These are phyloP conservation scores for Penicillium capsulatum DNA, from an alignment of 2,329 filamentous ascomycete genomes.

Conservation along the genomic window DNA sequence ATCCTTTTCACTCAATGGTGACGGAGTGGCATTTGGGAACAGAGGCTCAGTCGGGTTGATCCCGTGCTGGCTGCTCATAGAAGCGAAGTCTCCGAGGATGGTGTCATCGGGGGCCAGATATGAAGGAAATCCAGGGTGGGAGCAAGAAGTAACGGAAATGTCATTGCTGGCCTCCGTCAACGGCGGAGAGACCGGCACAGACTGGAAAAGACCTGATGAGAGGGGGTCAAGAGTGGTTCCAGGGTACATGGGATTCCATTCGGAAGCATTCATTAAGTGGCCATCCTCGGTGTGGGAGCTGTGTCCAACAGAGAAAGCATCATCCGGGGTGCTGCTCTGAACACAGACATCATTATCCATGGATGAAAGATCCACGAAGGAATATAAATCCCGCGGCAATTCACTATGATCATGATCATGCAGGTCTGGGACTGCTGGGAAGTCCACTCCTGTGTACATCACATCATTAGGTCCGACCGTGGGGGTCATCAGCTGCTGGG, in stretches of 20 bases:
- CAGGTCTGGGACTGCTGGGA: slow-evolving; percentile 36
- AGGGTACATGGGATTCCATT: slow-evolving; percentile 39
- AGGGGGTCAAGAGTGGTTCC: slow-evolving; percentile 36
- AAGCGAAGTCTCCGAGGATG: slow-evolving; percentile 36
- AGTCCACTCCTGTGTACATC: slow-evolving; percentile 40
- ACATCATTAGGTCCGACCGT: slow-evolving; percentile 38
- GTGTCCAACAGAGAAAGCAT: slow-evolving; percentile 36
- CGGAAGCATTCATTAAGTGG: slow-evolving; percentile 29
- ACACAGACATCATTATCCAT: slow-evolving; percentile 40
- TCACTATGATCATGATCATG: slow-evolving; percentile 37
- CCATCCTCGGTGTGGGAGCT: slow-evolving; percentile 37
- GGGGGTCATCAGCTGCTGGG: slow-evolving; percentile 39
- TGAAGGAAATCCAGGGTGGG: slow-evolving; percentile 37
- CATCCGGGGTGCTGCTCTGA: slow-evolving; percentile 36
- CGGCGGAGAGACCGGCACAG: slow-evolving; percentile 42
- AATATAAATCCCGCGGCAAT: slow-evolving; percentile 39
- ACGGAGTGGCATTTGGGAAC: slow-evolving; percentile 32
- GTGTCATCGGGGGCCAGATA: slow-evolving; percentile 38
- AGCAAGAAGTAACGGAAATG: slow-evolving; percentile 39
- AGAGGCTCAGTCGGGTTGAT: slow-evolving; percentile 39
- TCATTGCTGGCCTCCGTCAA: slow-evolving; percentile 43
- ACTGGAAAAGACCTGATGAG: slow-evolving; percentile 33
- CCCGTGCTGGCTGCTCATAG: slow-evolving; percentile 33
- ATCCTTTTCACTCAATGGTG: slow-evolving; percentile 38
- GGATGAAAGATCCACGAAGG: slow-evolving; percentile 38